Base-by-base conservation (phyloP, 164 flowering plant species). In the Echeveria elegans region DNA sequence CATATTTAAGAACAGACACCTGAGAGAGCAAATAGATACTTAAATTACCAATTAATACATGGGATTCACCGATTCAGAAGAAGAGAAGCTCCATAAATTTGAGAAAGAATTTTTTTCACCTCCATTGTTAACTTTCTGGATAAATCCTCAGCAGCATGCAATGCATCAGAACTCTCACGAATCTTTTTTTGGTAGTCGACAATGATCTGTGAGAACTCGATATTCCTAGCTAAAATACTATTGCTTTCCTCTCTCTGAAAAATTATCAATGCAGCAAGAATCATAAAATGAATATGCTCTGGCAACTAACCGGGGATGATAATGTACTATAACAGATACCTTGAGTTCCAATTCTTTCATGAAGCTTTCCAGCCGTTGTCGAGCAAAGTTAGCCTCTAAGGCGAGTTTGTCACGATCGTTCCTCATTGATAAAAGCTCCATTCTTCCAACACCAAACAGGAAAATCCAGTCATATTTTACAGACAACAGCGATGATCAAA, bases 141-240 rank as follows among this genome's bases (percentile, higher is more conserved):
- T 19, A 73, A 79, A 66, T 91, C 97, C 70, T 89, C 88, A 19
- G 92, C 79, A 26, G 85, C 76, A 70, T 77, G 72, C 72, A 83
- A 18, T 43, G 85, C 79, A 52, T 89, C 87, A 52, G 88, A 77
- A 81, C 78, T 82, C 65, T 91, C 97, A 43, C 90, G 93, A 58
- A 91, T 71, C 78, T 80, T 86, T 29, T 76, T 72, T 69, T 94
- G 97, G 70, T 91, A 82, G 63, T 86, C 96, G 74, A 89, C 77
- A 24, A 94, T 78, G 69, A 94, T 64, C 75, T 83, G 93, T 1
- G 96, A 83, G 56, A 94, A 88, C 81, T 94, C 97, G 53, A 89
- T 86, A 74, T 94, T 94, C 77, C 97, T 82, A 10, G 83, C 80
- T 15, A 78, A 71, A 65, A 94, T 70, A 18, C 81, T 81, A 76